A percentile compares a stretch with the other conserved stretches of the same genome.
These are phyloP conservation scores for Rhynchosporium agropyri DNA, from an alignment of 2,329 filamentous ascomycete species.

Conservation along the genomic window DNA sequence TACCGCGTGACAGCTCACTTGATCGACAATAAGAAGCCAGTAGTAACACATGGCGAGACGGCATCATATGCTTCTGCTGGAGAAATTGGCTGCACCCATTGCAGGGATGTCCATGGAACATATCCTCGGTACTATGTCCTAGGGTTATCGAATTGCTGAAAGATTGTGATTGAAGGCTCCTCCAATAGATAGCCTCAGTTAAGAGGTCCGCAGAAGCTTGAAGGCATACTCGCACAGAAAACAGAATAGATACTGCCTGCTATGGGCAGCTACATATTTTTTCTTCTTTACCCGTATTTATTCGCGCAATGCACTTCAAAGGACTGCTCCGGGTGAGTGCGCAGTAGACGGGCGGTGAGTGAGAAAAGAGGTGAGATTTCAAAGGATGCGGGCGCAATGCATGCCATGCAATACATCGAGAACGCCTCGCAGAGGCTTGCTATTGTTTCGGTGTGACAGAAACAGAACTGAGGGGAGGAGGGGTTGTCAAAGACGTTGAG, in stretches of 20 bases:
- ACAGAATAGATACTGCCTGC: neutral
- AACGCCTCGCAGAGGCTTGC: neutral
- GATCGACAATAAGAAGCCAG: constrained; percentile 7
- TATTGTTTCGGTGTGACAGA: neutral
- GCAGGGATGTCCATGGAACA: neutral
- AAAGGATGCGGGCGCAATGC: neutral
- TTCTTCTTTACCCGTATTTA: neutral
- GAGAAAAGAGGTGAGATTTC: neutral
- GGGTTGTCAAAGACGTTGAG: neutral
- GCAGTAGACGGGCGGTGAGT: neutral
- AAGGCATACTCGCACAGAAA: neutral
- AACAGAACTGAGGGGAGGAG: neutral
- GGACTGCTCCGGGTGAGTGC: neutral
- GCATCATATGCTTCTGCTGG: neutral
- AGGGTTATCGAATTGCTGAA: neutral
- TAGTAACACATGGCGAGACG: neutral
- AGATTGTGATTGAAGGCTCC: neutral
- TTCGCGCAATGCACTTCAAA: neutral
- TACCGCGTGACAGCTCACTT: constrained; percentile 21
- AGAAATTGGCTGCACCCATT: neutral
- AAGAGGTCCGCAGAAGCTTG: constrained; percentile 1
- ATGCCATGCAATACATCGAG: constrained; percentile 11
- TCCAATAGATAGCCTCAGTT: neutral
- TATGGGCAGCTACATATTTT: constrained; percentile 3
- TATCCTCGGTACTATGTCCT: neutral